These are phyloP conservation scores for Thielaviopsis euricoi DNA, from an alignment of 2,329 filamentous ascomycete species.

Conservation along the genomic window DNA sequence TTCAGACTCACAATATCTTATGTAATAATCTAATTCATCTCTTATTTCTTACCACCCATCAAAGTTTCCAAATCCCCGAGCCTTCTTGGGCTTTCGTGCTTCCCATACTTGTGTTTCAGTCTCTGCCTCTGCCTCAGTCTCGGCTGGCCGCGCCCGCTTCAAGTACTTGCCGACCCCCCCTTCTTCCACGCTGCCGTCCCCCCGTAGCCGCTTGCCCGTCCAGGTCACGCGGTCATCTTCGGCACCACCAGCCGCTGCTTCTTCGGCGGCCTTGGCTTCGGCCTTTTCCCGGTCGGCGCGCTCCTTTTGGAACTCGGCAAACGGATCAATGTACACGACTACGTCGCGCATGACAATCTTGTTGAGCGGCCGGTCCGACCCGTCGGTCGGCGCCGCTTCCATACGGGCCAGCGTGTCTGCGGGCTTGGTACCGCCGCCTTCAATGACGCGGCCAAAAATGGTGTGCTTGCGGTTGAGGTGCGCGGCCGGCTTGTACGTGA, in stretches of 20 bases:
- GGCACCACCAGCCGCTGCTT: conserved; percentile 45
- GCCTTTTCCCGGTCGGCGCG: conserved; percentile 45
- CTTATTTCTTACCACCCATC: conserved; percentile 52
- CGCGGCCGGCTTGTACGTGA: conserved; percentile 68
- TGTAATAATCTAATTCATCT: too few relatives aligned
- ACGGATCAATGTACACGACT: conserved; percentile 81
- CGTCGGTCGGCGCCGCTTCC: conserved; percentile 61
- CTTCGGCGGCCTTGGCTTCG: conserved; percentile 32
- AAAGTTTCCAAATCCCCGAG: conserved; percentile 75
- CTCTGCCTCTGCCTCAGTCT: background rate
- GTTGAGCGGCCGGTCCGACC: conserved; percentile 56
- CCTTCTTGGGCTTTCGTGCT: conserved; percentile 14
- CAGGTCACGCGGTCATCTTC: conserved; percentile 87
- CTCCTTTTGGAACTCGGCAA: conserved; percentile 78
- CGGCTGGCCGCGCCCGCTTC: conserved; percentile 31
- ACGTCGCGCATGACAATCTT: conserved; percentile 72
- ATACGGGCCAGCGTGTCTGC: conserved; percentile 52
- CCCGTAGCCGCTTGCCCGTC: conserved; percentile 81
- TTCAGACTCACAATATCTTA: too few relatives aligned
- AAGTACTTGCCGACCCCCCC: conserved; percentile 65
- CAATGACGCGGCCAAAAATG: conserved; percentile 79
- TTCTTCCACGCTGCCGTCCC: conserved; percentile 40
- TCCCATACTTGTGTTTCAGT: background rate
- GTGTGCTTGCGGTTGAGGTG: conserved; percentile 94
- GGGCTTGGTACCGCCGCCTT: conserved; percentile 31